Evolutionary conservation across 352 stramenopile genomes (phyloP), one percentile per base, ranked within the genome.

Genomic region (Phytophthora sansomeana): DNA sequence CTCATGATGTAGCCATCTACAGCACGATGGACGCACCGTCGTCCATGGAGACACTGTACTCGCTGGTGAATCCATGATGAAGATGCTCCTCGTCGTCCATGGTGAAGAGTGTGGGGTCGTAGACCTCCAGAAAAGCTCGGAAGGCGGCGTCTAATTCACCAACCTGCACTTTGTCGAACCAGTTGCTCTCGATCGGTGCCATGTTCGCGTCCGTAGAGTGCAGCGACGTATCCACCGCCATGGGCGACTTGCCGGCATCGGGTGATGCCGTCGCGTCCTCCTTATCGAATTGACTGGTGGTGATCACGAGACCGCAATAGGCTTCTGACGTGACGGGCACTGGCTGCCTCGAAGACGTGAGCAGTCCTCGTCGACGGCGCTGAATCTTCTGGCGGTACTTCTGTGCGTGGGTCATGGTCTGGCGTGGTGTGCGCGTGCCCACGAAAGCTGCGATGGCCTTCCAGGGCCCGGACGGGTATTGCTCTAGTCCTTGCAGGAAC

Each of bases 371-470:
- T 51, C 72, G 78, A 0, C 79, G 73, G 1, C 80, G 72, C 38
- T 74, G 69, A 41, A 87, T 80, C 69, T 92, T 92, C 66, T 91
- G 77, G 48, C 83, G 80, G 69, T 98, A 98, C 67, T 98, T 98
- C 76, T 98, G 93, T 3, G 93, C 93, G 62, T 98, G 95, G n/a
- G 85, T 97, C 42, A 86, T 86, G 39, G 98, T 98, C 72, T 99
- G 96, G n/a, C 94, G 91, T 13, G 91, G 73, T 5, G 81, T 88
- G 28, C 80, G 78, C 13, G 77, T 89, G 44, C 74, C 64, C 1
- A 87, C 70, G 26, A 77, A 57, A 19, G 59, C 66, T 2, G 81
- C 77, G 19, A 89, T 73, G 1, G 67, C 61, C 44, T 87, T 87
- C 78, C 77, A 90, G 21, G 81, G 79, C 1, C 81, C 78, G 6